phyloP scores from a whole-genome alignment of 1,139 yeast genomes.

The Saccharomyces hybrid region DNA sequence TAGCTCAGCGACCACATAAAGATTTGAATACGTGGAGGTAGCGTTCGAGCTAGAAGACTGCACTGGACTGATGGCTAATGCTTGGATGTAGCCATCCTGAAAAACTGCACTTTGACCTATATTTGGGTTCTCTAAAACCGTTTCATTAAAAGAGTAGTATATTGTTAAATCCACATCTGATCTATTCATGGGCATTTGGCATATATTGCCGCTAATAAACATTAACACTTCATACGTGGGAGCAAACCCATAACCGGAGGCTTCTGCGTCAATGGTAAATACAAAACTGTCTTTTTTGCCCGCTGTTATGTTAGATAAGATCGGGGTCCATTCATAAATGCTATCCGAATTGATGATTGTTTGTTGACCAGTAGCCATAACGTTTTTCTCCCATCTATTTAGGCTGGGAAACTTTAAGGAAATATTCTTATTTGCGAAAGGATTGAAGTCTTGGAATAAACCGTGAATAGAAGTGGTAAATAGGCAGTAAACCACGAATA shows the following conservation, averaged over 20 bases:
- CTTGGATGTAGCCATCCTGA: slow-evolving; percentile 50
- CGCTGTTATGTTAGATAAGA: slow-evolving; percentile 17
- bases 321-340: slow-evolving; percentile 28
- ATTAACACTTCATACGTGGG: slow-evolving; percentile 44
- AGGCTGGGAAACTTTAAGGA: neutral
- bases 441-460: neutral
- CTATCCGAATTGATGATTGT: slow-evolving; percentile 16
- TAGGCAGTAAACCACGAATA: neutral
- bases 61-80: slow-evolving; percentile 39
- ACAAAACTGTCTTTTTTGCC: slow-evolving; percentile 23
- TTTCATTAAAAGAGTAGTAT: slow-evolving; percentile 44
- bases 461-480: neutral
- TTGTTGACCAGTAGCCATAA: neutral
- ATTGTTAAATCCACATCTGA: slow-evolving; percentile 40
- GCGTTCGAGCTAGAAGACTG: slow-evolving; percentile 20
- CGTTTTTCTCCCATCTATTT: neutral
- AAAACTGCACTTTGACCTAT: slow-evolving; percentile 27
- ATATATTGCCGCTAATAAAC: slow-evolving; percentile 54
- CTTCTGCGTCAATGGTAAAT: slow-evolving; percentile 18
- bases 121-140: slow-evolving; percentile 32
- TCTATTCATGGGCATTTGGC: slow-evolving; percentile 40
- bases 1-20: slow-evolving; percentile 39
- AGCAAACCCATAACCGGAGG: slow-evolving; percentile 15
- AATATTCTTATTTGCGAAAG: neutral
- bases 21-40: slow-evolving; percentile 22